Evolutionary conservation across 2,329 filamentous ascomycete genomes (phyloP).

Genomic region (Calycina herbarum): DNA sequence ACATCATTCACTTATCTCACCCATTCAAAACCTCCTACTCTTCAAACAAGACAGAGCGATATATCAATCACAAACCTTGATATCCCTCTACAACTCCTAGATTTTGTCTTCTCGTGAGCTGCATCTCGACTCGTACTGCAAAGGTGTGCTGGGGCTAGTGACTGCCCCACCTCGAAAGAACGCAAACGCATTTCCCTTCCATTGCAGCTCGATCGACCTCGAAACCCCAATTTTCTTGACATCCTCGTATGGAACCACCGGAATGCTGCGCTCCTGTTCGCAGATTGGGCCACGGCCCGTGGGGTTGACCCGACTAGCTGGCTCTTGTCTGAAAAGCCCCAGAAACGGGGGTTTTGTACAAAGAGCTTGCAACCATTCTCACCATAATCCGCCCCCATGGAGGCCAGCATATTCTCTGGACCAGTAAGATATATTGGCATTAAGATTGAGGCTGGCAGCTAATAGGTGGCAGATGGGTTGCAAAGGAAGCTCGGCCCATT

Average conservation of each 20-base stretch:
- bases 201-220: not conserved
- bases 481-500: conserved; percentile 89
- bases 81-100: not conserved
- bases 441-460: not conserved
- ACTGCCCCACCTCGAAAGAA: not conserved
- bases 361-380: not conserved
- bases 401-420: conserved; percentile 63
- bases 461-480: conserved; percentile 72
- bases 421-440: conserved; percentile 50
- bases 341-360: not conserved
- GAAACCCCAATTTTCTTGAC: conserved; percentile 12
- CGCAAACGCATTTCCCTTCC: not conserved
- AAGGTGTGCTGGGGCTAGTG: not conserved
- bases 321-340: conserved; percentile 17
- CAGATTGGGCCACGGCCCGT: conserved; percentile 35
- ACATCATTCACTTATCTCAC: not conserved
- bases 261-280: conserved; percentile 39
- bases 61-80: not conserved
- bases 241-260: conserved; percentile 36
- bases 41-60: not conserved
- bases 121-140: not conserved
- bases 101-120: not conserved
- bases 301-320: conserved; percentile 31
- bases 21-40: not conserved
- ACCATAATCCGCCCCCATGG: conserved; percentile 48